Evolutionary conservation across 2,329 filamentous ascomycete species (phyloP), one percentile per base, ranked within the genome.

Genomic region (Elsinoe fawcettii): DNA sequence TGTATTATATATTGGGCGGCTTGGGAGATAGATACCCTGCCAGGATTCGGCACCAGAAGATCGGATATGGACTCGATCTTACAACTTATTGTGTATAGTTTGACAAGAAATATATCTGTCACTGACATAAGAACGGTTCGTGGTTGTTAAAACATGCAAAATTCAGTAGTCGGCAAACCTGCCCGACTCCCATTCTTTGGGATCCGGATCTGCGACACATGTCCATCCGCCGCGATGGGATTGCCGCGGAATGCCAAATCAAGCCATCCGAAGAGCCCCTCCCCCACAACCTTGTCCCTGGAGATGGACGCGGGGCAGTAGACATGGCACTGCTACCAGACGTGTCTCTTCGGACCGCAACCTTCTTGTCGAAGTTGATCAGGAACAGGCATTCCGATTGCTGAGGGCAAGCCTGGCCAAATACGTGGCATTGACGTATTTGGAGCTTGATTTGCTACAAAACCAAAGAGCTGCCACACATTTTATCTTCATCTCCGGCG

Each of bases 301-400:
- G 46, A 51, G 46, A 51, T 34, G 41, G 41, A 46, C 46, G 46
- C 46, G 23, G 46, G 46, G 46, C 46, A 34, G 25, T 32, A 2
- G 14, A 18, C 14, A n/a, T 7, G 25, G 12, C 11, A 23, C 18
- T 34, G 7, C 14, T 12, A 34, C 25, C 18, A 34, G 20, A 34
- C 46, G 25, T 14, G n/a, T 34, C 46, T 12, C 20, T 25, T 46
- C 23, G 41, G 14, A 22, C 23, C 41, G 20, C 9, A 25, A 27
- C 23, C 34, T 23, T 22, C 41, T 46, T 12, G 20, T 25, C 9
- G 41, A 9, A 22, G 20, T n/a, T 12, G 20, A 12, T 20, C 23
- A 30, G 27, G 20, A 51, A 51, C 12, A 51, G 46, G 46, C 25
- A 51, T 51, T 32, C 46, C 46, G 46, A 22, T 34, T 9, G 32